Conservation (phyloP, 768 basidiomycete genomes). For the Mycena vulgaris region DNA sequence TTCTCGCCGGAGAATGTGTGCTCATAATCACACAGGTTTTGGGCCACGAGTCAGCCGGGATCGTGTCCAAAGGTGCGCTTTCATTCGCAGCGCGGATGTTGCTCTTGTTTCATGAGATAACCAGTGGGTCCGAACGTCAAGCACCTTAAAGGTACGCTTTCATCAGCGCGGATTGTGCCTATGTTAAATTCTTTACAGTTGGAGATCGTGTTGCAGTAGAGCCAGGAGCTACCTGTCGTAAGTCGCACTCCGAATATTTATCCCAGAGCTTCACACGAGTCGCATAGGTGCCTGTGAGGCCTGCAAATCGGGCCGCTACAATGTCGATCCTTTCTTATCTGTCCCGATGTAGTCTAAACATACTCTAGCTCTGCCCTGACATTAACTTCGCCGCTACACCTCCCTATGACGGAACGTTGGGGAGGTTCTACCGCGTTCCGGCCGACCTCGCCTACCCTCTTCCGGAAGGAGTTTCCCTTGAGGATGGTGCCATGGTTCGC, state of each 20-base stretch:
- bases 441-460: constrained; percentile 88
- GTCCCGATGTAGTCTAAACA: constrained; percentile 3
- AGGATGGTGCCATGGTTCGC: constrained; percentile 94
- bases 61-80: constrained; percentile 74
- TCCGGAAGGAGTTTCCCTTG: constrained; percentile 87
- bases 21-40: constrained; percentile 71
- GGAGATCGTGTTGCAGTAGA: constrained; percentile 95
- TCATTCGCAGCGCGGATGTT: background rate
- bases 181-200: too few species aligned
- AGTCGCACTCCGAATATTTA: constrained; percentile 34
- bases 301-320: constrained; percentile 89
- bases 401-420: constrained; percentile 72
- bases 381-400: constrained; percentile 95
- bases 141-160: constrained; percentile 80
- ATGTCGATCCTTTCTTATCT: constrained; percentile 62
- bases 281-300: constrained; percentile 72
- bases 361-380: constrained; percentile 81
- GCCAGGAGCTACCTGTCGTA: constrained; percentile 88
- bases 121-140: constrained; percentile 85
- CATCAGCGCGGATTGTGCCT: too few species aligned
- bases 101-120: constrained; percentile 7
- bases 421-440: constrained; percentile 88
- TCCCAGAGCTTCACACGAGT: background rate
- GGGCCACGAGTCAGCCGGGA: constrained; percentile 93
- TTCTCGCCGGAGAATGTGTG: background rate